Percentiles rank a stretch among this genome's conserved stretches.
These are phyloP conservation scores for Drechslerella stenobrocha DNA, from an alignment of 2,329 filamentous ascomycete genomes.

Conservation along the genomic window DNA sequence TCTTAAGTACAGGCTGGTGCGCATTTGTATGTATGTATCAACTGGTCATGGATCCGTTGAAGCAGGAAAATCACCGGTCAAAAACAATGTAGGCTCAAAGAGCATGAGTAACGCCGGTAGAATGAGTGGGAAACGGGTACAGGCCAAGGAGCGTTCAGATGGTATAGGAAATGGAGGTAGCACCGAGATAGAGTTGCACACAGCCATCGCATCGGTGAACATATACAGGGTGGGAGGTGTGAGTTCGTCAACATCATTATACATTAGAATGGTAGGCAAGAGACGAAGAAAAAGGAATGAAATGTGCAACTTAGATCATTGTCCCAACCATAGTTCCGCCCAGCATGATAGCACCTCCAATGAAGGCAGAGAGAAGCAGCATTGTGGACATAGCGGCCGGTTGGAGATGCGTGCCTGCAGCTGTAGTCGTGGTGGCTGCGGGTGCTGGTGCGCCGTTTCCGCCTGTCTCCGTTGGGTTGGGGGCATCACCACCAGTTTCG, in stretches of 20 bases:
- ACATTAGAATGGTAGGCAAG: slow-evolving; percentile 22
- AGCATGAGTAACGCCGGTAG: no score
- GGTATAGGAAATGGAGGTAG: background rate
- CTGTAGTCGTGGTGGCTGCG: background rate
- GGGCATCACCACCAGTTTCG: background rate
- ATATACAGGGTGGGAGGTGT: background rate
- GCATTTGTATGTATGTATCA: background rate
- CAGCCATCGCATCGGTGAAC: background rate
- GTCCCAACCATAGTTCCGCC: slow-evolving; percentile 26
- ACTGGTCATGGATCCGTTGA: no score
- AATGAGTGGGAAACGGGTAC: background rate
- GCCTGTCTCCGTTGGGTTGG: background rate
- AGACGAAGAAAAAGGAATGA: background rate
- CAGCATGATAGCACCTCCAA: slow-evolving; percentile 32
- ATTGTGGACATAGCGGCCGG: slow-evolving; percentile 25
- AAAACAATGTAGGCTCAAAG: no score
- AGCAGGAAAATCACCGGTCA: no score
- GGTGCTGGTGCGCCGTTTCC: no score
- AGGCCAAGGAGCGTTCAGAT: background rate
- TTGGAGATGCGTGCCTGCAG: slow-evolving; percentile 23
- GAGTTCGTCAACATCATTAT: slow-evolving; percentile 20
- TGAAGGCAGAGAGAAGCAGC: slow-evolving; percentile 24
- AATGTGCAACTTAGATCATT: slow-evolving; percentile 15
- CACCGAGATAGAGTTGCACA: background rate
- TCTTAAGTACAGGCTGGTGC: slow-evolving; percentile 1